Percentiles rank a stretch among this genome's conserved stretches.
These are phyloP conservation scores for Paraleonurus japonicus DNA, from an alignment of 257 asterid species.

Conservation along the genomic window DNA sequence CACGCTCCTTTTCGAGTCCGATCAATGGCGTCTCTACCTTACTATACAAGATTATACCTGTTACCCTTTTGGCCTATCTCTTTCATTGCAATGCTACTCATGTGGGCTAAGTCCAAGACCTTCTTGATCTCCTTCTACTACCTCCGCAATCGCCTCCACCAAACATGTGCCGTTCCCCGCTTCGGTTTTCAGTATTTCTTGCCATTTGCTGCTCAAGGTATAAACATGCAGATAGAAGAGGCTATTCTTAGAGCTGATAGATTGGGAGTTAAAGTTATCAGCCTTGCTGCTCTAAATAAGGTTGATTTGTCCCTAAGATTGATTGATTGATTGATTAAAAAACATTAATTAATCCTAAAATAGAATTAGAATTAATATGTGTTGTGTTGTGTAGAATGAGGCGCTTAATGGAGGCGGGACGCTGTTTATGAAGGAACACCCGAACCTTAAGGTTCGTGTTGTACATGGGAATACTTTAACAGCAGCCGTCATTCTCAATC, in stretches of 20 bases:
- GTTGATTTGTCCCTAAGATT: no score
- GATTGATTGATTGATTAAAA: no score
- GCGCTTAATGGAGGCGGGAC: constrained; percentile 92
- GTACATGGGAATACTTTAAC: constrained; percentile 95
- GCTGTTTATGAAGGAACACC: constrained; percentile 68
- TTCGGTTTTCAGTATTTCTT: constrained; percentile 94
- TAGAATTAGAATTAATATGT: no score
- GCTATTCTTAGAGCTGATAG: constrained; percentile 86
- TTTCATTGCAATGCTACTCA: constrained; percentile 52
- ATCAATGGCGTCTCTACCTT: constrained; percentile 59
- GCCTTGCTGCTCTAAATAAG: constrained; percentile 98
- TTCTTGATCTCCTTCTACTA: constrained; percentile 66
- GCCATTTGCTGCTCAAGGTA: constrained; percentile 82
- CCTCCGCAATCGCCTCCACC: constrained; percentile 66
- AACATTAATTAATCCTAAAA: no score
- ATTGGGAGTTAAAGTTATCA: constrained; percentile 88
- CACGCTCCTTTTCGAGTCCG: constrained; percentile 63
- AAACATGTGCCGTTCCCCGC: constrained; percentile 90
- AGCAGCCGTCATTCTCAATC: constrained; percentile 81
- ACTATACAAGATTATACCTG: constrained; percentile 40
- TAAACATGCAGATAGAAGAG: constrained; percentile 72
- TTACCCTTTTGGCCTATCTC: constrained; percentile 52
- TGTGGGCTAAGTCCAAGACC: constrained; percentile 89
- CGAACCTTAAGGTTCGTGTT: constrained; percentile 73
- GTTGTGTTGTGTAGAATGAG: constrained; percentile 84